Percentiles rank a stretch among this genome's conserved stretches.
Evolutionary conservation across 1,284 basidiomycete species (phyloP).

Genomic region (Cryptococcus sp.): DNA sequence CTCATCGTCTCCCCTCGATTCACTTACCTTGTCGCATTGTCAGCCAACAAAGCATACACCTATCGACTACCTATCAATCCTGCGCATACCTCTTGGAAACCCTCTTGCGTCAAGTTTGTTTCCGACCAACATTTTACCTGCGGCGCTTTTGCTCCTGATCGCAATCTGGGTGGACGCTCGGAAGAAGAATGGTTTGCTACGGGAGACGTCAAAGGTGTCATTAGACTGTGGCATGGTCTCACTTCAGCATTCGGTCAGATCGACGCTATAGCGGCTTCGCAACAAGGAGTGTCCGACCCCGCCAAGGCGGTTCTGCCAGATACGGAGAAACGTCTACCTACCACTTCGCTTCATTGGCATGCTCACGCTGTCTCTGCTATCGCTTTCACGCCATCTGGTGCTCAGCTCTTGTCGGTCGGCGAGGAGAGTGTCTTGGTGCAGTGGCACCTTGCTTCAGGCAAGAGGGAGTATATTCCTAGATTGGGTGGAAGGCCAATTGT

Average conservation of each 20-base stretch:
- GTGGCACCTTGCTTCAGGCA: constrained; percentile 84
- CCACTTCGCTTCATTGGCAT: constrained; percentile 92
- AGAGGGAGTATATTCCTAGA: constrained; percentile 85
- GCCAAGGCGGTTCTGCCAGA: constrained; percentile 13
- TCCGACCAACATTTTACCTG: constrained; percentile 60
- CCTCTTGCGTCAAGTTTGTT: constrained; percentile 72
- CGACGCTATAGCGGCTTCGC: constrained; percentile 19
- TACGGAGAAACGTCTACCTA: constrained; percentile 52
- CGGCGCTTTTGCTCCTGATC: constrained; percentile 75
- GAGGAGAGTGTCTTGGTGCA: constrained; percentile 93
- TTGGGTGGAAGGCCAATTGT: constrained; percentile 74
- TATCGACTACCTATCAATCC: constrained; percentile 51
- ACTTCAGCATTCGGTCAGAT: constrained; percentile 52
- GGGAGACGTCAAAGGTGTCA: constrained; percentile 77
- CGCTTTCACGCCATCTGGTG: constrained; percentile 82
- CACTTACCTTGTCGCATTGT: constrained; percentile 73
- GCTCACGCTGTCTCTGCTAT: constrained; percentile 89
- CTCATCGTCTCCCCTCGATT: constrained; percentile 63
- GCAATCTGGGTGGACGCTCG: constrained; percentile 14
- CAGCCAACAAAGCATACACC: constrained; percentile 76
- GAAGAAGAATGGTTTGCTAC: constrained; percentile 88
- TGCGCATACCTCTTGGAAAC: constrained; percentile 19
- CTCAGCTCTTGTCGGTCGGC: constrained; percentile 89
- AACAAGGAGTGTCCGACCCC: constrained; percentile 8
- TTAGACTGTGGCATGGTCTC: constrained; percentile 89